Percentiles rank a stretch among this genome's conserved stretches.
Conservation (phyloP, 2,329 filamentous ascomycete genomes). For the Beauveria rudraprayagi region DNA sequence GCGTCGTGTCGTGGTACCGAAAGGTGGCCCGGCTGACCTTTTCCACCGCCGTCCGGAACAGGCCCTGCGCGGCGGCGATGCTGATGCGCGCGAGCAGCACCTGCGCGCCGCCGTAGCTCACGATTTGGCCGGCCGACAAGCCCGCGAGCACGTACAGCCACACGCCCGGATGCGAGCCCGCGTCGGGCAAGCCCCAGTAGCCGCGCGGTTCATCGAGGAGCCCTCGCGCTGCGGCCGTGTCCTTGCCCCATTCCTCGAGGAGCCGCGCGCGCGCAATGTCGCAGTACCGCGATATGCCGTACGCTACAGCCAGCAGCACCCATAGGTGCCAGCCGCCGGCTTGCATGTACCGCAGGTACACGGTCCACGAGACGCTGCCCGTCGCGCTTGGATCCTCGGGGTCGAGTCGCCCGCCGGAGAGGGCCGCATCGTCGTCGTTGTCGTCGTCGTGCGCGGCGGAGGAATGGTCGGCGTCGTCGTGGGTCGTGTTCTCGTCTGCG, state of each 20-base stretch:
- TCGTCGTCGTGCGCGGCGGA: slow-evolving; percentile 15
- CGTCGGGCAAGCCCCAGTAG: slow-evolving; percentile 45
- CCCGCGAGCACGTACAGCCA: slow-evolving; percentile 68
- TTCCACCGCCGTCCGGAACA: slow-evolving; percentile 67
- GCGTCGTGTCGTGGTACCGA: slow-evolving; percentile 85
- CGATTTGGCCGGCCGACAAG: slow-evolving; percentile 53
- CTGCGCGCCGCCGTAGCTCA: slow-evolving; percentile 54
- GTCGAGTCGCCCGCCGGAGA: slow-evolving; percentile 16
- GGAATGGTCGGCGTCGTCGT: slow-evolving; percentile 21
- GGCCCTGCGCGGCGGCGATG: slow-evolving; percentile 65
- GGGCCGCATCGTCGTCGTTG: slow-evolving; percentile 13
- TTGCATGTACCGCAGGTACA: slow-evolving; percentile 82
- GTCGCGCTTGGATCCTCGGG: slow-evolving; percentile 33
- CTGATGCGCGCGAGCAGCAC: slow-evolving; percentile 67
- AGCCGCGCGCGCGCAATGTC: slow-evolving; percentile 69
- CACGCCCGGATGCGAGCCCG: slow-evolving; percentile 56
- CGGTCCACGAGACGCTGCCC: slow-evolving; percentile 64
- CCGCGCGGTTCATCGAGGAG: neutral
- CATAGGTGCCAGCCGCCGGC: slow-evolving; percentile 72
- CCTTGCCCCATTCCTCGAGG: slow-evolving; percentile 80
- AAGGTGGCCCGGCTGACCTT: slow-evolving; percentile 75
- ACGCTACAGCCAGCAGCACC: slow-evolving; percentile 53
- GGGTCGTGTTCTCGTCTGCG: slow-evolving; percentile 19
- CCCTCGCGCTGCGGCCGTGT: slow-evolving; percentile 15
- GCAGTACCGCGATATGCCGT: slow-evolving; percentile 54